Base-by-base conservation (phyloP, 768 basidiomycete genomes). In the Candolleomyces eurysporus region DNA sequence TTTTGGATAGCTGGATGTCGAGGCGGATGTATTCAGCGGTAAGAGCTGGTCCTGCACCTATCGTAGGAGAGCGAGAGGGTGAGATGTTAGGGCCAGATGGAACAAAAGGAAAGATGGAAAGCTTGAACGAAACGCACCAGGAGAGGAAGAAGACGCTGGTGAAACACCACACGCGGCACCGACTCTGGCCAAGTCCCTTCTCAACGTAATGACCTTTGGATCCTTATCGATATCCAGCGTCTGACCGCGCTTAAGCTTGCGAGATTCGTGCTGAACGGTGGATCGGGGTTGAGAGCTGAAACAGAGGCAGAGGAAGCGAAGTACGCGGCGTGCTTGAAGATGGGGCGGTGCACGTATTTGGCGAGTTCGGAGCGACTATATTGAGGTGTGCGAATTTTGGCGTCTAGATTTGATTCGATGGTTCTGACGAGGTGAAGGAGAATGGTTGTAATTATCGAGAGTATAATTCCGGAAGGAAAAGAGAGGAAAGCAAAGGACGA, bases 1-100 rank as follows among this genome's bases (percentile, higher is more conserved):
- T 76, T 61, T 84, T 84, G 1, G 89, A 90, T 5, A 92, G 75
- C 59, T 79, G 78, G 65, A 90, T 89, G 65, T 92, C 90, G 7
- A 85, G 59, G 26, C 85, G 82, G 4, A 61, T 62, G 86, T 0
- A 77, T 63, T 0, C 80, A 76, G 19, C 36, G 48, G 32, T 1
- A 48, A 26, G 26, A 26, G 26, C 26, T 26, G 36, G 2, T 7
- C 36, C 36, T 32, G 9, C 32, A 32, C 32, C 32, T 36, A 11
- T 36, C 11, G 36, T 8, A 36, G 1, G 26, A 26, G 26, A 26
- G 26, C 26, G 26, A 26, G 5, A 36, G 36, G 5, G 6, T 1
- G 36, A 11, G 6, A 36, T 36, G 36, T 36, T 7, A 36, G 36
- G 11, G 32, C 9, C 32, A 9, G 32, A 32, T 7, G 2, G 36